Percentiles rank a stretch among this genome's conserved stretches.
Conservation (phyloP, 768 basidiomycete genomes). For the Termitomyces sp. region DNA sequence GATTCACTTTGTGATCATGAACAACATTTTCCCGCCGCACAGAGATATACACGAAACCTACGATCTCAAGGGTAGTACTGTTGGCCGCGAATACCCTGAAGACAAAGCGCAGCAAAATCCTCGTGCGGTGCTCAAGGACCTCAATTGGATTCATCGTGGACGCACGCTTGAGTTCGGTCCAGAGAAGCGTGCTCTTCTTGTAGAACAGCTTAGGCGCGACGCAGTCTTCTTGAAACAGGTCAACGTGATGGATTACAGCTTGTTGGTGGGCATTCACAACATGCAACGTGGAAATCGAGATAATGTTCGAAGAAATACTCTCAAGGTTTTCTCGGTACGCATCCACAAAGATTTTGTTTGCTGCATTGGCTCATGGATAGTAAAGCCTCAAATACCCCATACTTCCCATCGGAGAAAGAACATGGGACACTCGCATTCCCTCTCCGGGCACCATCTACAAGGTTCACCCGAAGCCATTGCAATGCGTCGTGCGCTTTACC, state of each 20-base stretch:
- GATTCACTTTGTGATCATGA: constrained; percentile 99
- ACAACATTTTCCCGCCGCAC: constrained; percentile 97
- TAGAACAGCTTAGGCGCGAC: constrained; percentile 88
- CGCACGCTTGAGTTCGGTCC: constrained; percentile 88
- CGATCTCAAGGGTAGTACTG: constrained; percentile 92
- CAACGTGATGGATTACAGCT: constrained; percentile 93
- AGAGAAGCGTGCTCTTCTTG: constrained; percentile 86
- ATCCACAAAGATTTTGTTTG: background rate
- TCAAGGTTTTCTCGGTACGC: constrained; percentile 88
- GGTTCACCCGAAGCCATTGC: constrained; percentile 73
- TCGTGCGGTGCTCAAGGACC: constrained; percentile 87
- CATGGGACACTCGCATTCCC: constrained; percentile 10
- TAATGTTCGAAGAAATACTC: constrained; percentile 83
- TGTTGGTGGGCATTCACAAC: constrained; percentile 92
- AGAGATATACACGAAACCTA: constrained; percentile 97
- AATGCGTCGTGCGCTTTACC: constrained; percentile 75
- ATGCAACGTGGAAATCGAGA: constrained; percentile 89
- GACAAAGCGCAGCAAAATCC: constrained; percentile 77
- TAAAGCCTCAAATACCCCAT: constrained; percentile 62
- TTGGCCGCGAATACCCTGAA: constrained; percentile 84
- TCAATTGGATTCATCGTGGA: constrained; percentile 89
- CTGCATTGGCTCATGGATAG: background rate
- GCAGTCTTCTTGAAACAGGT: constrained; percentile 77
- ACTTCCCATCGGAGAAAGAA: constrained; percentile 51
- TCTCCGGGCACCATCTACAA: constrained; percentile 37